Conservation (phyloP, 2,329 filamentous ascomycete genomes). For the Diatrype stigma region DNA sequence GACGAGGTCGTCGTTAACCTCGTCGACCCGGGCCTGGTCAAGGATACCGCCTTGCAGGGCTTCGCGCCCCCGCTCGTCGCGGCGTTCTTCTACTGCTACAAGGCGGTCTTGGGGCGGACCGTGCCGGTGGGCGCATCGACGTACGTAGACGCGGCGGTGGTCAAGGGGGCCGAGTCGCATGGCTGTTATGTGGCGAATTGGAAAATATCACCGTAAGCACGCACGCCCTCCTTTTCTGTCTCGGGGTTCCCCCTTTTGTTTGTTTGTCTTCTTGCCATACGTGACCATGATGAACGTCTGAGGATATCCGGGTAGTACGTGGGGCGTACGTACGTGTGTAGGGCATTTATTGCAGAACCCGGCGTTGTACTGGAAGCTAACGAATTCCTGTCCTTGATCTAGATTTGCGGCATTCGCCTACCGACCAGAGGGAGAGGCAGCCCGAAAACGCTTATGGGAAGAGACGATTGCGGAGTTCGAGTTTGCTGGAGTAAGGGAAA, state of each 20-base stretch:
- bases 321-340: not conserved
- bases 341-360: no score
- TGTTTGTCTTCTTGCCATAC: no score
- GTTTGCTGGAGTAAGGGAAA: slow-evolving; percentile 3
- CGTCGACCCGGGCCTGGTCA: slow-evolving; percentile 41
- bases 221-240: not conserved
- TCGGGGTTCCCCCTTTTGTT: no score
- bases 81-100: slow-evolving; percentile 1
- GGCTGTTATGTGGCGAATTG: slow-evolving; percentile 47
- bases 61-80: slow-evolving; percentile 20
- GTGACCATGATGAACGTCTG: no score
- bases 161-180: slow-evolving; percentile 46
- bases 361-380: not conserved
- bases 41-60: slow-evolving; percentile 37
- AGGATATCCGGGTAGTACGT: no score
- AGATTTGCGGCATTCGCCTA: slow-evolving; percentile 9
- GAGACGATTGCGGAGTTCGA: slow-evolving; percentile 12
- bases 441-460: slow-evolving; percentile 8
- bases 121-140: slow-evolving; percentile 38
- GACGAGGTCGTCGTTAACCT: slow-evolving; percentile 43
- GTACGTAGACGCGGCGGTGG: slow-evolving; percentile 42
- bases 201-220: slow-evolving; percentile 40
- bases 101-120: slow-evolving; percentile 25
- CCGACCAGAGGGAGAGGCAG: slow-evolving; percentile 6
- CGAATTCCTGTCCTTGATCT: not conserved